Evolutionary conservation across 768 basidiomycete genomes (phyloP).

Genomic region (Krasilnikovozyma curviuscula): DNA sequence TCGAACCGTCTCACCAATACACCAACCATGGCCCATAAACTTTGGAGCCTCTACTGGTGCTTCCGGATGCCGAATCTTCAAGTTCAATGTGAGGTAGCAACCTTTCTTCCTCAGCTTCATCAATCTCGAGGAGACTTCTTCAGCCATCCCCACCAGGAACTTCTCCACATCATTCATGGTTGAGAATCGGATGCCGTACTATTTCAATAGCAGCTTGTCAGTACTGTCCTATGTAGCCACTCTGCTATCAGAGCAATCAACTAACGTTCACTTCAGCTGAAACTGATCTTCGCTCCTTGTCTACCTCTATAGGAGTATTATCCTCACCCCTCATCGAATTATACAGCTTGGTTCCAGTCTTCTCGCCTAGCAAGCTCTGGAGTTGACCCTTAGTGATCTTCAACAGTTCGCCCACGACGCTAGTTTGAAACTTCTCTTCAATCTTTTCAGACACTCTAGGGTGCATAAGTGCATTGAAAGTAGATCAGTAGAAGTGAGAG

Average conservation of each 20-base stretch:
- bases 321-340: conserved; percentile 73
- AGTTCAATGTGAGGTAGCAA: conserved; percentile 57
- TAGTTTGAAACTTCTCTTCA: conserved; percentile 52
- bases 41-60: conserved; percentile 83
- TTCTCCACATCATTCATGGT: conserved; percentile 57
- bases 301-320: conserved; percentile 53
- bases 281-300: conserved; percentile 74
- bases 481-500: too few relatives aligned
- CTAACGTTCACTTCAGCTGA: conserved; percentile 74
- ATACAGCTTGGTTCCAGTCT: conserved; percentile 65
- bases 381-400: conserved; percentile 45
- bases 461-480: too few relatives aligned
- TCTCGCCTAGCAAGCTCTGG: conserved; percentile 54
- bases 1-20: not conserved
- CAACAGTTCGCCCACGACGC: conserved; percentile 47
- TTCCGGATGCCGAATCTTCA: conserved; percentile 66
- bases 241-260: not conserved
- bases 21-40: conserved; percentile 7
- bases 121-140: conserved; percentile 55
- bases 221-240: not conserved
- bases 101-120: conserved; percentile 50
- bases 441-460: conserved; percentile 26
- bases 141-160: conserved; percentile 57
- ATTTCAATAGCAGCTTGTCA: not conserved
- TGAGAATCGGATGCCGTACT: conserved; percentile 94